phyloP scores from a whole-genome alignment of 2,329 filamentous ascomycete species.

The Iodosphaeria phyllophila region DNA sequence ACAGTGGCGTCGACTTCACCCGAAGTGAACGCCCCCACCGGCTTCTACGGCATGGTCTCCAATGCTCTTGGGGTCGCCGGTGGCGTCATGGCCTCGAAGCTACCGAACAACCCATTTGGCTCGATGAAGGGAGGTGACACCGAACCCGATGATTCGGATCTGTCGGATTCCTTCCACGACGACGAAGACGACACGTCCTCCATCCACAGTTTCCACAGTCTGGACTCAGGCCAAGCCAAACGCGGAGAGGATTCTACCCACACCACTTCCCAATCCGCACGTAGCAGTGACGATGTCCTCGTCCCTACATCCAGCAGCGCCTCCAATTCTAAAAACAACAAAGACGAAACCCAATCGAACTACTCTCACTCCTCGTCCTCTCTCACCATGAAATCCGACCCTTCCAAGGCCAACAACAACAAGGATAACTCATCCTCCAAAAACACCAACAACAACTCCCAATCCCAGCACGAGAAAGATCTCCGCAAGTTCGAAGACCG shows the following conservation, averaged over 20 bases:
- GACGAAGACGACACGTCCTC: slow-evolving; percentile 25
- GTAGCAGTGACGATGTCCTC: slow-evolving; percentile 6
- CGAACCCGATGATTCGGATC: slow-evolving; percentile 12
- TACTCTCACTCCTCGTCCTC: slow-evolving; percentile 22
- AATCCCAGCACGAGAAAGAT: slow-evolving; percentile 37
- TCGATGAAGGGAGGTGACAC: slow-evolving; percentile 12
- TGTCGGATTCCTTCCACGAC: slow-evolving; percentile 6
- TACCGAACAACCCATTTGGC: slow-evolving; percentile 16
- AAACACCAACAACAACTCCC: no score
- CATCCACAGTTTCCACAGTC: slow-evolving; percentile 30
- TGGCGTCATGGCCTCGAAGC: slow-evolving; percentile 25
- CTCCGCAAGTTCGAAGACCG: slow-evolving; percentile 42
- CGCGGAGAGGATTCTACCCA: slow-evolving; percentile 2
- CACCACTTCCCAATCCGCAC: slow-evolving; percentile 4
- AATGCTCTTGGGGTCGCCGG: slow-evolving; percentile 31
- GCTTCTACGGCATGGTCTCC: slow-evolving; percentile 36
- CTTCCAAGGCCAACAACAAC: no score
- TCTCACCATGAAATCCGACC: slow-evolving; percentile 8
- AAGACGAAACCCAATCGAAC: slow-evolving; percentile 12
- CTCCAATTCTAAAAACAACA: no score
- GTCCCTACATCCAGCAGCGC: slow-evolving; percentile 9
- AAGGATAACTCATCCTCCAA: no score
- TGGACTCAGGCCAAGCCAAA: slow-evolving; percentile 22
- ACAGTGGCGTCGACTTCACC: no score
- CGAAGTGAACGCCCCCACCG: slow-evolving; percentile 15